These are phyloP conservation scores for Gastrolobium bilobum DNA, from an alignment of 306 rosid species.

Conservation along the genomic window DNA sequence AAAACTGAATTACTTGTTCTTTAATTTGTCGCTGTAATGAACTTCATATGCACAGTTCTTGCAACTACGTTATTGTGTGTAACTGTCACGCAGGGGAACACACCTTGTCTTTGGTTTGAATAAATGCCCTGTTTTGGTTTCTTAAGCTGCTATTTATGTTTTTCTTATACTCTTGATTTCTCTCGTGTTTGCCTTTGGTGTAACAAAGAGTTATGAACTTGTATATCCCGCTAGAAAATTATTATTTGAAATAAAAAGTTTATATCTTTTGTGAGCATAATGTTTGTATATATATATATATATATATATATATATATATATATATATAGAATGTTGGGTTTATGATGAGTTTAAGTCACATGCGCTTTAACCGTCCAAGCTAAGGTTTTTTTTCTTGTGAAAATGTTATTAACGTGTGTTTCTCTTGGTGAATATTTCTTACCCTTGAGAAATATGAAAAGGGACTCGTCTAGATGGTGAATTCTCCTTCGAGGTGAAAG, in stretches of 20 bases:
- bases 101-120: background rate
- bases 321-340: background rate
- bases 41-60: background rate
- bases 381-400: background rate
- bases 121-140: background rate
- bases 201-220: background rate
- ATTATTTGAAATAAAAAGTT: background rate
- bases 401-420: constrained; percentile 15
- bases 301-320: background rate
- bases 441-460: constrained; percentile 22
- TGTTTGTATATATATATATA: background rate
- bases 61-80: background rate
- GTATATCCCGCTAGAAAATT: background rate
- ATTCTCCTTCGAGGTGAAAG: constrained; percentile 46
- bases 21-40: background rate
- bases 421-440: constrained; percentile 16
- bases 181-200: background rate
- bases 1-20: background rate
- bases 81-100: background rate
- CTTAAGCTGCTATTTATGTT: background rate
- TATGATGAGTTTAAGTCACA: too few species aligned
- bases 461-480: constrained; percentile 40
- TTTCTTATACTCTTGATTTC: background rate
- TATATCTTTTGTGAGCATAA: background rate
- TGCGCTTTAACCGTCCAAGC: background rate